Conservation (phyloP, 768 basidiomycete genomes). For the Leccinum uliginosum region DNA sequence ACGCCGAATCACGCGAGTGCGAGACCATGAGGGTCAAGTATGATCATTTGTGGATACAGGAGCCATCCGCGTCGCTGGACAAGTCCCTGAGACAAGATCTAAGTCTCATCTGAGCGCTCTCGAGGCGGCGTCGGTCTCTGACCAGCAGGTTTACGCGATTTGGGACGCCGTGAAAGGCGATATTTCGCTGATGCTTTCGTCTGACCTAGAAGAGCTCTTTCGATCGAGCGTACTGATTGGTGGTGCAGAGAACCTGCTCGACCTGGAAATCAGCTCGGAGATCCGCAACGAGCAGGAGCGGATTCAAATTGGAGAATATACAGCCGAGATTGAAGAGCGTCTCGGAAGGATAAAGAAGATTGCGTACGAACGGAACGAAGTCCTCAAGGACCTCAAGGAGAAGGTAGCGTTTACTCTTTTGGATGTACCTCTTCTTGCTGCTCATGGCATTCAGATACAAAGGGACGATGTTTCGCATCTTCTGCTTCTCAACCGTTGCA, state of each 20-base stretch:
- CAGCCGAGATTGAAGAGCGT: constrained; percentile 74
- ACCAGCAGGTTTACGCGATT: constrained; percentile 65
- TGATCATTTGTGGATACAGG: constrained; percentile 82
- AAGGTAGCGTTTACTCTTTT: constrained; percentile 52
- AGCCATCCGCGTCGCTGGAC: constrained; percentile 70
- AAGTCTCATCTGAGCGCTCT: constrained; percentile 65
- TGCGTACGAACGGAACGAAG: constrained; percentile 76
- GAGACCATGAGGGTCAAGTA: constrained; percentile 86
- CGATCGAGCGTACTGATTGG: constrained; percentile 43
- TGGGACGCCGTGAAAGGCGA: constrained; percentile 72
- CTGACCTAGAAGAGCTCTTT: constrained; percentile 61
- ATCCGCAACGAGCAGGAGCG: constrained; percentile 64
- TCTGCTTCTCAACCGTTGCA: constrained; percentile 84
- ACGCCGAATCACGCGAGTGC: constrained; percentile 83
- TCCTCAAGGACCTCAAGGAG: constrained; percentile 92
- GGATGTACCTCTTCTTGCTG: background rate
- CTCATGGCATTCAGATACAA: constrained; percentile 63
- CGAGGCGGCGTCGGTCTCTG: constrained; percentile 73
- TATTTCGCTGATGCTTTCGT: constrained; percentile 55
- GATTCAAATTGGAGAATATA: constrained; percentile 58
- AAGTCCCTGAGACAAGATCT: constrained; percentile 73
- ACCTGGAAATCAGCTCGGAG: constrained; percentile 65
- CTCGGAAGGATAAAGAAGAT: constrained; percentile 79
- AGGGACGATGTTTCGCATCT: constrained; percentile 94
- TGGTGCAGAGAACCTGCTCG: constrained; percentile 49